Conservation (phyloP, 805 yeast species). For the Suhomyces sp. region DNA sequence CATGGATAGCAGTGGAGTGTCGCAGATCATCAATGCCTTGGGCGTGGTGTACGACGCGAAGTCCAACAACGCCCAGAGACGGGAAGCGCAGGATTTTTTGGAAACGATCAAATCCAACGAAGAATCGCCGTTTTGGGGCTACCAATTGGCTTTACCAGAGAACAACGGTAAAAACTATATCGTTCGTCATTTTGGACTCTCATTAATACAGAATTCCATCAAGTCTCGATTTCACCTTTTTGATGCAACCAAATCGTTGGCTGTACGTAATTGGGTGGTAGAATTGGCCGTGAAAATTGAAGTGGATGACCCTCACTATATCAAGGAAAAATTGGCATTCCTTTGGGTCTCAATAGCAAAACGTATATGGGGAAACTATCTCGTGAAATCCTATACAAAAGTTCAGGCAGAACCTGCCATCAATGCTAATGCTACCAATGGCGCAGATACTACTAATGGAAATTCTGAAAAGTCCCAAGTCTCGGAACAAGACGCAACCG, state of each 20-base stretch:
- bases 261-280: constrained; percentile 81
- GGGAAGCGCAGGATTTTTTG: constrained; percentile 59
- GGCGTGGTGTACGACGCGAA: constrained; percentile 69
- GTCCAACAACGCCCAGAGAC: constrained; percentile 56
- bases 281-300: constrained; percentile 66
- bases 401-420: background rate
- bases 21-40: constrained; percentile 75
- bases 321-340: constrained; percentile 85
- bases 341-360: constrained; percentile 92
- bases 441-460: constrained; percentile 8
- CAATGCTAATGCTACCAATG: background rate
- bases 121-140: constrained; percentile 92
- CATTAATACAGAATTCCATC: constrained; percentile 73
- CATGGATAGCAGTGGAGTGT: constrained; percentile 68
- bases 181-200: constrained; percentile 87
- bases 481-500: constrained; percentile 49
- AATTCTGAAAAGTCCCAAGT: too few species aligned
- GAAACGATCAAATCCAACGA: constrained; percentile 74
- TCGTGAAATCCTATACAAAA: constrained; percentile 33
- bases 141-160: constrained; percentile 69
- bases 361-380: constrained; percentile 80
- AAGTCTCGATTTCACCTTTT: constrained; percentile 55
- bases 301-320: constrained; percentile 78
- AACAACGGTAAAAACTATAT: constrained; percentile 58
- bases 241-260: constrained; percentile 54